Conservation (phyloP, 2,329 filamentous ascomycete genomes). For the Elsinoe necatrix region DNA sequence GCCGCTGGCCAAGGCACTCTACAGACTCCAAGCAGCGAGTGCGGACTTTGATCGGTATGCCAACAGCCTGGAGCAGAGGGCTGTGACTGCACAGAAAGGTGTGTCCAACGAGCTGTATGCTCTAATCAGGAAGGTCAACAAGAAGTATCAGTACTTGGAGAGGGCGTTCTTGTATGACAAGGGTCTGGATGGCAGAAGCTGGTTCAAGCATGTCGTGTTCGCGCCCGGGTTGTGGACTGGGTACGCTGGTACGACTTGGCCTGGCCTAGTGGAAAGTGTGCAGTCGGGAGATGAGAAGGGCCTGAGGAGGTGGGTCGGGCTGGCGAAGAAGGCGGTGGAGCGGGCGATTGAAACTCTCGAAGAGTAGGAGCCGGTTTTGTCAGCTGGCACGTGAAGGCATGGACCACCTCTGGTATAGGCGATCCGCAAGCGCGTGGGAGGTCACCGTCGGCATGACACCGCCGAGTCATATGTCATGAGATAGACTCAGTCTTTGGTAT, state of each 20-base stretch:
- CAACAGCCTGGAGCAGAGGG: conserved; percentile 30
- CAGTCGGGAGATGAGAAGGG: conserved; percentile 38
- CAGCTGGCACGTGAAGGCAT: neutral
- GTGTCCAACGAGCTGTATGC: conserved; percentile 21
- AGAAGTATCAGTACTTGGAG: conserved; percentile 76
- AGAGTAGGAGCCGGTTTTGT: no score
- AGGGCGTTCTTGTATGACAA: conserved; percentile 65
- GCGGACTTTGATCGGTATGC: conserved; percentile 41
- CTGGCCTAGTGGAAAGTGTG: conserved; percentile 55
- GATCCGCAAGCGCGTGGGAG: neutral
- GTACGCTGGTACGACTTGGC: conserved; percentile 66
- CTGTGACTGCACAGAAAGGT: conserved; percentile 2
- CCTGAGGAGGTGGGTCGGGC: conserved; percentile 36
- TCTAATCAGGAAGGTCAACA: conserved; percentile 57
- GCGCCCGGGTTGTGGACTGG: conserved; percentile 88
- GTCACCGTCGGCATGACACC: neutral
- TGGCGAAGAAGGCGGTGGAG: conserved; percentile 20
- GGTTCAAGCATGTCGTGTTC: conserved; percentile 95
- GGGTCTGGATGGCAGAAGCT: conserved; percentile 69
- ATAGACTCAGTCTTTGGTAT: neutral
- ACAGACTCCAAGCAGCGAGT: conserved; percentile 45
- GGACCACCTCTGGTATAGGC: no score
- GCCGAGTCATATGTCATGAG: no score
- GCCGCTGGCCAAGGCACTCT: conserved; percentile 41
- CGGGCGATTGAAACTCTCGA: conserved; percentile 7